Percentiles rank a stretch among this genome's conserved stretches.
Evolutionary conservation across 2,329 filamentous ascomycete species (phyloP).

Genomic region (Penicillium verrucosum): DNA sequence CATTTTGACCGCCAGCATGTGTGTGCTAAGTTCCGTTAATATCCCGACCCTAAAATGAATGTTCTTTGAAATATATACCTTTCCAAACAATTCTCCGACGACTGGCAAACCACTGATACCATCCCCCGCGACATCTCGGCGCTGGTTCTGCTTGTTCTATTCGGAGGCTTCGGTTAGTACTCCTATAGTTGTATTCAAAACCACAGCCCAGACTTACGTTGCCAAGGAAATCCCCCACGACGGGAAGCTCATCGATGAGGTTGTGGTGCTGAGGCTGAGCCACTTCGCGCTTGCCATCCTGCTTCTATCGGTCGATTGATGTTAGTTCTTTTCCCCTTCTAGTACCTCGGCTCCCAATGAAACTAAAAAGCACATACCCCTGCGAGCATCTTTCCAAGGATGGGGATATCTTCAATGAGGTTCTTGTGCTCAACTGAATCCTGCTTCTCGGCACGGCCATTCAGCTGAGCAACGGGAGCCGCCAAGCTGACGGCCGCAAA

Average conservation of each 20-base stretch:
- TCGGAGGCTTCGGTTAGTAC: slow-evolving; percentile 4
- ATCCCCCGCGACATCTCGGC: neutral
- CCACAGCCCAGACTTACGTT: slow-evolving; percentile 7
- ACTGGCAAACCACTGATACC: slow-evolving; percentile 4
- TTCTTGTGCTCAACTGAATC: slow-evolving; percentile 3
- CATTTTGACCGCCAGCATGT: slow-evolving; percentile 6
- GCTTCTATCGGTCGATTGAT: neutral
- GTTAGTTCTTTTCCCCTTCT: neutral
- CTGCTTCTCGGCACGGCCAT: slow-evolving; percentile 4
- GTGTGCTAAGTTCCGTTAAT: neutral
- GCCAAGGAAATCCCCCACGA: neutral
- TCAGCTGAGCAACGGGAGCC: slow-evolving; percentile 14
- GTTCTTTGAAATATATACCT: neutral
- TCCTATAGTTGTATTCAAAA: neutral
- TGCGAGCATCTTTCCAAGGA: slow-evolving; percentile 3
- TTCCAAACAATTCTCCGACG: neutral
- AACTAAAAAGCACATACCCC: slow-evolving; percentile 7
- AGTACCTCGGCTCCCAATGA: fast-evolving
- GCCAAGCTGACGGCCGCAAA: slow-evolving; percentile 25
- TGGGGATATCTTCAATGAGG: slow-evolving; percentile 7
- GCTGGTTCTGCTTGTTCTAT: neutral
- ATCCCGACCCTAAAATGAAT: neutral
- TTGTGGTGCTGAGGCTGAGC: neutral
- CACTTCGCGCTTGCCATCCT: neutral
- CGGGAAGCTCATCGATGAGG: slow-evolving; percentile 8